A percentile compares a stretch with the other conserved stretches of the same genome.
These are phyloP conservation scores for Hemileccinum impolitum DNA, from an alignment of 768 basidiomycete species.

Conservation along the genomic window DNA sequence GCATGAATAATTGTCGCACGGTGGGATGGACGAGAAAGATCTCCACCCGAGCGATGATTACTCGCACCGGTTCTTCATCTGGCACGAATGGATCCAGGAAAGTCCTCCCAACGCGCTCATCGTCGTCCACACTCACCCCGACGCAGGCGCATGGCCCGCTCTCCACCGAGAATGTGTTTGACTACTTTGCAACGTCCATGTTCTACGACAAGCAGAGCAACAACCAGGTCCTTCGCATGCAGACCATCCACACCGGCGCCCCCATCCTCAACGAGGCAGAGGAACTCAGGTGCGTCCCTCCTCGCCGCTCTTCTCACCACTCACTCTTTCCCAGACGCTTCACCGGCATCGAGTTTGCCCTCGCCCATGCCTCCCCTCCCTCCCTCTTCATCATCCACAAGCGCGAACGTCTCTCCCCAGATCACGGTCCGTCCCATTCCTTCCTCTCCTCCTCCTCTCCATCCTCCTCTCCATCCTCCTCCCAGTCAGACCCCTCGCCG, in stretches of 20 bases:
- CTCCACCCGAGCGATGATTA: slow-evolving; percentile 81
- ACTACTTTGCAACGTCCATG: slow-evolving; percentile 88
- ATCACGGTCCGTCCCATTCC: slow-evolving; percentile 57
- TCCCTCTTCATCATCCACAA: slow-evolving; percentile 88
- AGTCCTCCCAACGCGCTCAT: slow-evolving; percentile 1
- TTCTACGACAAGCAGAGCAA: slow-evolving; percentile 95
- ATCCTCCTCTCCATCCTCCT: neutral
- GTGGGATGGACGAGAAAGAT: slow-evolving; percentile 58
- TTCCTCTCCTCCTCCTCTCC: neutral
- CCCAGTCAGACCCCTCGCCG: slow-evolving; percentile 71
- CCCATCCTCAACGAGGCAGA: slow-evolving; percentile 78
- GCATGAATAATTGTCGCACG: too few species aligned
- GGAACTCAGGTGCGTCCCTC: slow-evolving; percentile 58
- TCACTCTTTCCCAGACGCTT: slow-evolving; percentile 56
- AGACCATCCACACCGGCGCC: slow-evolving; percentile 82
- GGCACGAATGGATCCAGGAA: slow-evolving; percentile 90
- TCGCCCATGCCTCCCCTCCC: slow-evolving; percentile 78
- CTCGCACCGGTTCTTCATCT: slow-evolving; percentile 81
- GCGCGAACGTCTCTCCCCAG: slow-evolving; percentile 76
- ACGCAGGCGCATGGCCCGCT: slow-evolving; percentile 70
- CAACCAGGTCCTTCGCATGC: slow-evolving; percentile 91
- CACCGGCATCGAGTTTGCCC: slow-evolving; percentile 81
- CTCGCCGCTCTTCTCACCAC: neutral
- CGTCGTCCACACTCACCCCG: neutral
- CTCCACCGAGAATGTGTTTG: slow-evolving; percentile 74